Percentiles rank a stretch among this genome's conserved stretches.
phyloP scores from a whole-genome alignment of 1,284 basidiomycete species.

The Ceraceosorus guamensis region DNA sequence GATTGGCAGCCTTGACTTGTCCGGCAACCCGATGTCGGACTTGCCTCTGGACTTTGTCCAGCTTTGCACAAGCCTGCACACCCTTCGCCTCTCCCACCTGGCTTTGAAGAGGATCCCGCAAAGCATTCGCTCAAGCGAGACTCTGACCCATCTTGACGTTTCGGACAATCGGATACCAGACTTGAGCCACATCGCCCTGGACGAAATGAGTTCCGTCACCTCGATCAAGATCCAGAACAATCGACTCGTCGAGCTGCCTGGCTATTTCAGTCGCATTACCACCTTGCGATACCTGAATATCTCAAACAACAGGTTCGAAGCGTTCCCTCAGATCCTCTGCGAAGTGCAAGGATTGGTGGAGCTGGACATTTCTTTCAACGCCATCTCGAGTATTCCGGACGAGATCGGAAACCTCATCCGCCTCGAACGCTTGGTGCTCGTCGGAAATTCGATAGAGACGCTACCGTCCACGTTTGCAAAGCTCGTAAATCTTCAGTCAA shows the following conservation, averaged over 20 bases:
- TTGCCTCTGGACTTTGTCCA: conserved; percentile 95
- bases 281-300: conserved; percentile 77
- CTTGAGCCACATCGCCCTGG: conserved; percentile 75
- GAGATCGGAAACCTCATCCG: conserved; percentile 63
- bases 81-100: conserved; percentile 84
- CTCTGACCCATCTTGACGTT: conserved; percentile 76
- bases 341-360: conserved; percentile 68
- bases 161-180: conserved; percentile 89
- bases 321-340: conserved; percentile 71
- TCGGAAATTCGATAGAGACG: conserved; percentile 35
- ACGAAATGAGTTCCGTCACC: conserved; percentile 66
- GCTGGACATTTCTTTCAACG: conserved; percentile 93
- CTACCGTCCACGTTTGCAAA: conserved; percentile 33
- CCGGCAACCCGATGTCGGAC: conserved; percentile 91
- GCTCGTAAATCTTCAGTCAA: conserved; percentile 30
- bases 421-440: conserved; percentile 39
- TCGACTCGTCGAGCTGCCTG: conserved; percentile 75
- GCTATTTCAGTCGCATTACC: conserved; percentile 70
- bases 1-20: conserved; percentile 80
- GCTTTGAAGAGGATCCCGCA: conserved; percentile 88
- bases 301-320: conserved; percentile 89
- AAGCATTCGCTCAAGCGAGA: conserved; percentile 67
- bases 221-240: conserved; percentile 85
- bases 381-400: conserved; percentile 71
- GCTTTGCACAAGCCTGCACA: conserved; percentile 72